Conservation (phyloP, 176 grass and related monocot species). For the Pontederia paniculata region DNA sequence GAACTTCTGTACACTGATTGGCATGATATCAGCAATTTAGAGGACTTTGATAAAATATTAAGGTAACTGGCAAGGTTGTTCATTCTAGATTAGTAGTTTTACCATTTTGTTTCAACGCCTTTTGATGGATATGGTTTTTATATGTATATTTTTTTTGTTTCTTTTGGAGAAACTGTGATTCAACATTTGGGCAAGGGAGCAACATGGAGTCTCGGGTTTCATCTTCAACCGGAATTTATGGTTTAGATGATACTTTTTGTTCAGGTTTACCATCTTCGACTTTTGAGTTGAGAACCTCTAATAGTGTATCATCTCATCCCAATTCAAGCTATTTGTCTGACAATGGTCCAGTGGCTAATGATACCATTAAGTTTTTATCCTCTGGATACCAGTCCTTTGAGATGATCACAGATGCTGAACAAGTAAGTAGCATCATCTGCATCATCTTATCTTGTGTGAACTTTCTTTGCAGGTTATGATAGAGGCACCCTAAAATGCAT, state of each 20-base stretch:
- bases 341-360: neutral
- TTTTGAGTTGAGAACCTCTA: neutral
- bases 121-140: neutral
- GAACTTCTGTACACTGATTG: constrained; percentile 18
- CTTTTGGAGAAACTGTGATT: constrained; percentile 22
- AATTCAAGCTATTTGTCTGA: neutral
- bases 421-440: neutral
- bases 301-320: constrained; percentile 5
- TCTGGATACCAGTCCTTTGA: neutral
- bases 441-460: neutral
- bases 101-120: no score
- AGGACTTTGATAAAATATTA: constrained; percentile 19
- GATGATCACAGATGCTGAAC: neutral
- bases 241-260: constrained; percentile 1
- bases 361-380: neutral
- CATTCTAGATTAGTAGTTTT: neutral
- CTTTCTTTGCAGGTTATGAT: neutral
- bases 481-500: no score
- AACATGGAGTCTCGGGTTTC: constrained; percentile 16
- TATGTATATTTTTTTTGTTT: neutral
- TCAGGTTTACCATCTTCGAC: neutral
- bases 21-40: constrained; percentile 19
- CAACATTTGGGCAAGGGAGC: constrained; percentile 26
- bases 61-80: constrained; percentile 25
- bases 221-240: constrained; percentile 14